These are phyloP conservation scores for Ustilago bromivora DNA, from an alignment of 1,284 basidiomycete species.

Conservation along the genomic window DNA sequence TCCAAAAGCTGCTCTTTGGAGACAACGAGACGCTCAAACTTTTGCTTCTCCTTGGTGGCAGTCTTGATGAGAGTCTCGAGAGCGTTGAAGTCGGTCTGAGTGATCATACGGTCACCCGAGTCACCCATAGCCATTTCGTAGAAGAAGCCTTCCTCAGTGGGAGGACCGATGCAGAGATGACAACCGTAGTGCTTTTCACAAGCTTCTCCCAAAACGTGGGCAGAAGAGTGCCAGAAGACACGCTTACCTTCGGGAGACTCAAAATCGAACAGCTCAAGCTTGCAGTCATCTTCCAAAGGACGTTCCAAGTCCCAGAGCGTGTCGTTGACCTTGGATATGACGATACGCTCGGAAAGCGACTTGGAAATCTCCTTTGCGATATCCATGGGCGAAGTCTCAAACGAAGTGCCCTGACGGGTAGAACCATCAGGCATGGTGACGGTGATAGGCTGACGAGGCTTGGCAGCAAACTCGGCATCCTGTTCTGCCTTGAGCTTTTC, in stretches of 20 bases:
- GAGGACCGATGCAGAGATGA: constrained; percentile 96
- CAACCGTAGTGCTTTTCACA: constrained; percentile 97
- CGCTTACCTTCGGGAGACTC: constrained; percentile 86
- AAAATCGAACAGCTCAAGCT: constrained; percentile 90
- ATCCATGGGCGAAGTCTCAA: constrained; percentile 96
- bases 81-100: constrained; percentile 82
- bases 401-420: constrained; percentile 83
- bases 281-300: constrained; percentile 85
- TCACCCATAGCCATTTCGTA: constrained; percentile 85
- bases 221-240: constrained; percentile 99
- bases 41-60: constrained; percentile 96
- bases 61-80: constrained; percentile 89
- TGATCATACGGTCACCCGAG: constrained; percentile 62
- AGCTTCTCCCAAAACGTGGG: constrained; percentile 98
- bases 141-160: constrained; percentile 98
- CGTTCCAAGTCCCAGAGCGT: constrained; percentile 94
- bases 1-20: constrained; percentile 93
- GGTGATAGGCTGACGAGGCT: constrained; percentile 84
- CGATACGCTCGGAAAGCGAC: constrained; percentile 86
- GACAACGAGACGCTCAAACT: constrained; percentile 92
- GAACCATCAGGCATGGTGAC: constrained; percentile 91
- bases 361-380: constrained; percentile 89
- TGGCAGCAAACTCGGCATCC: constrained; percentile 83
- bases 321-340: constrained; percentile 95
- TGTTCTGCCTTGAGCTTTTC: constrained; percentile 89